Base-by-base conservation (phyloP, 768 basidiomycete species). In the Solioccasus polychromus region DNA sequence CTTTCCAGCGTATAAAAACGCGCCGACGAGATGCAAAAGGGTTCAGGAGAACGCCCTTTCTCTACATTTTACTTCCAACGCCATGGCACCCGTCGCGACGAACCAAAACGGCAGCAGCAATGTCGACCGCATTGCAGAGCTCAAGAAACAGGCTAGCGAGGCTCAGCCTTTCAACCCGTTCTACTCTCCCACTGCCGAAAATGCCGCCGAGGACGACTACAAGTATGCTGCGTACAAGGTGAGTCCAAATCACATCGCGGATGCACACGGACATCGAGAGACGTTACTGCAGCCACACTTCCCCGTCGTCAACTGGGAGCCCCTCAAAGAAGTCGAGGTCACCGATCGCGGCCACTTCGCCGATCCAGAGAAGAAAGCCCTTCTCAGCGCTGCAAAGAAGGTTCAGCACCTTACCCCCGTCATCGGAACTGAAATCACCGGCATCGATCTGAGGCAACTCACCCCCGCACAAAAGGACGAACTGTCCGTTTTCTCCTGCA, bases 351-450 rank as follows among this genome's bases (percentile, higher is more conserved):
- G 75, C 8, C 64, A 76, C n/a, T 70, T 68, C 36, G 88, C 88
- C 7, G 87, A 89, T 57, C 78, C 80, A 0, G 71, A 74, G 51
- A 91, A 91, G 70, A 77, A 76, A 56, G 75, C 66, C 35, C 68
- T 92, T 15, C 67, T 89, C 31, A 60, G 71, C 40, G 85, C 82
- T 17, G 88, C 83, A 10, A 71, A 71, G 45, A 86, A 82, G 59
- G 78, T 89, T 40, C 76, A 72, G 49, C 73, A 88, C 54, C 67
- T 89, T 36, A 85, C 85, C 0, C 85, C 83, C 2, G 70, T 74
- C 29, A 83, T 91, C 53, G 89, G 88, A 15, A 87, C 85, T 23
- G 88, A 91, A 60, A 68, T 91, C 37, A 60, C 68, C 5, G 88
- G 88, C 7, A 69, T 91, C 50, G 87, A 92, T 64, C 72, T 92